phyloP scores from a whole-genome alignment of 1,284 basidiomycete species.

The Tylopilus sp. region DNA sequence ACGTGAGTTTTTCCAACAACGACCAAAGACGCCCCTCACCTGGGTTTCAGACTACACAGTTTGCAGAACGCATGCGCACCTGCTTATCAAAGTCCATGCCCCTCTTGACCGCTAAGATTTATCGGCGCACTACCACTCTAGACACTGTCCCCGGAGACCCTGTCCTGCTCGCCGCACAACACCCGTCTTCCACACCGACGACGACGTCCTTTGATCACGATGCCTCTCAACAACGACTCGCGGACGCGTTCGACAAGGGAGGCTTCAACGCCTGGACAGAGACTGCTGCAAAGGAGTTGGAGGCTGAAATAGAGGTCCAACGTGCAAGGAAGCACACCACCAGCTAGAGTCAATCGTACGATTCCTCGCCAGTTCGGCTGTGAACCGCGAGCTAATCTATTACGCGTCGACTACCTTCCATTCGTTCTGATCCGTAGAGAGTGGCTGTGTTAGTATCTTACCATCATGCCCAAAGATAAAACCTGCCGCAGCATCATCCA shows the following conservation, averaged over 20 bases:
- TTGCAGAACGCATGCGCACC: conserved; percentile 47
- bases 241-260: conserved; percentile 51
- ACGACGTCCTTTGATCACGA: conserved; percentile 22
- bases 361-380: not conserved
- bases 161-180: not conserved
- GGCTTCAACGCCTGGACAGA: conserved; percentile 53
- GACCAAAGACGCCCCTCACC: not conserved
- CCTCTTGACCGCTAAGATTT: conserved; percentile 47
- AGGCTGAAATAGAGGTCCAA: conserved; percentile 50
- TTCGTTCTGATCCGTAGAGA: not conserved
- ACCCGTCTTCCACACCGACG: not conserved
- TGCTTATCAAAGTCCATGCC: conserved; percentile 46
- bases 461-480: conserved; percentile 23
- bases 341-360: not conserved
- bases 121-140: conserved; percentile 33
- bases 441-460: conserved; percentile 2
- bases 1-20: conserved; percentile 32
- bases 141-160: conserved; percentile 11
- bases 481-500: conserved; percentile 22
- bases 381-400: not conserved
- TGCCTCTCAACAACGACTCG: conserved; percentile 48
- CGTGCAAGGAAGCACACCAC: conserved; percentile 19
- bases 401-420: not conserved
- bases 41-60: conserved; percentile 55
- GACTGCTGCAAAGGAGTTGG: conserved; percentile 48